Conservation (phyloP, 176 grass and related monocot species). For the bread wheat (Triticum aestivum) region DNA sequence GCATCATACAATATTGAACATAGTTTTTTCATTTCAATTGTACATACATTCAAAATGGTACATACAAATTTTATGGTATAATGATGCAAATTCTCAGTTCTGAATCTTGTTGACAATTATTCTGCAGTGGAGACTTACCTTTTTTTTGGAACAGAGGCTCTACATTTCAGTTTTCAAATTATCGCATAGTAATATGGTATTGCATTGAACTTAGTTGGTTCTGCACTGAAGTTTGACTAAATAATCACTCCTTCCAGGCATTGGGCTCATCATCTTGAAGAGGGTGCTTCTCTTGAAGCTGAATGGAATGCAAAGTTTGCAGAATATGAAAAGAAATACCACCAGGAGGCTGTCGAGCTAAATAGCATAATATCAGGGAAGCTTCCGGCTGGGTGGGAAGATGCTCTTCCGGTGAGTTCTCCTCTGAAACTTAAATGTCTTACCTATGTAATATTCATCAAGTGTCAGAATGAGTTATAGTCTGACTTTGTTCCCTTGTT, state of each 20-base stretch:
- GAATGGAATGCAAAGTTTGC: constrained; percentile 55
- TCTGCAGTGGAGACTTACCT: not conserved
- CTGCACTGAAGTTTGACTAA: not conserved
- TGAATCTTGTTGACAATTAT: not conserved
- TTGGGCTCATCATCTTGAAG: constrained; percentile 43
- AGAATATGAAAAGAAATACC: constrained; percentile 62
- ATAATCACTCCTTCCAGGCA: constrained; percentile 28
- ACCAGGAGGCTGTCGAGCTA: constrained; percentile 35
- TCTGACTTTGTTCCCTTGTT: not conserved
- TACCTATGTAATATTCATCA: not conserved
- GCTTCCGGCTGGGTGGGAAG: constrained; percentile 40
- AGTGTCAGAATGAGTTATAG: not conserved
- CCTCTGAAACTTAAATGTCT: not conserved
- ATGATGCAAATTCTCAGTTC: not conserved
- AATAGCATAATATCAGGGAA: constrained; percentile 48
- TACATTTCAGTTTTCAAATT: not conserved
- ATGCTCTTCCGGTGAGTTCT: constrained; percentile 42
- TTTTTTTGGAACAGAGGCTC: not conserved
- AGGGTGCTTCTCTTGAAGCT: constrained; percentile 52
- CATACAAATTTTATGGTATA: not conserved
- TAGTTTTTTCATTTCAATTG: not conserved
- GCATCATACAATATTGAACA: not conserved
- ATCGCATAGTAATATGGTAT: not conserved
- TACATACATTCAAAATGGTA: not conserved
- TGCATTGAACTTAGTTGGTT: not conserved